Evolutionary conservation across 768 basidiomycete genomes (phyloP), one percentile per base, ranked within the genome.

Genomic region (Daedaleopsis sinensis): DNA sequence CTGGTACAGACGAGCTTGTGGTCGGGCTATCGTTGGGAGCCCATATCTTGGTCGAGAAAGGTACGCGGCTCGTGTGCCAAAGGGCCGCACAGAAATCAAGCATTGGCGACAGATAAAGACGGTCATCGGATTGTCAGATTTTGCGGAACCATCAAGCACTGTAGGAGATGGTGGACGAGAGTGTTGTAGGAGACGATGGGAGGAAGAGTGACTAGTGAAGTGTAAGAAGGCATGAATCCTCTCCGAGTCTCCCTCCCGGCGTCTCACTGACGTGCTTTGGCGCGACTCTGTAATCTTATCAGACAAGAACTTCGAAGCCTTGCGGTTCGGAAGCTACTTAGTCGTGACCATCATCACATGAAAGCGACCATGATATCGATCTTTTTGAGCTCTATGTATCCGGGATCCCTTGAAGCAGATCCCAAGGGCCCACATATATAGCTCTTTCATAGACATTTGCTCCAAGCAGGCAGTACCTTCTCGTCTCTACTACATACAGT

Each of bases 101-200:
- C 55, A 57, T 23, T 62, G 55, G n/a, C 61, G 61, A 19, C 36
- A 62, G 37, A 57, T 39, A 13, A 39, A 49, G 18, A 44, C 32
- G 19, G 55, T 18, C 61, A 62, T 62, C 21, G 4, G 21, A 21
- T 19, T 18, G 13, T n/a, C 44, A 21, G n/a, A 46, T 13, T 18
- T 46, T 18, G 9, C 44, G 18, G n/a, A 19, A 21, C 15, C 18
- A 18, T 46, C n/a, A 18, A 46, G 44, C 18, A 46, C 18, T 13
- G 18, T 8, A n/a, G 15, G 44, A n/a, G 18, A 21, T 5, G 44
- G 18, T n/a, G 10, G n/a, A 19, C n/a, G n/a, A 46, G 44, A 3
- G n/a, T n/a, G 18, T n/a, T 46, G 44, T 21, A n/a, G 18, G 44
- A 46, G 44, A 46, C 7, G 27, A 32, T 32, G 27, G 27, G 27